phyloP scores from a whole-genome alignment of 2,329 filamentous ascomycete species.

The Paraphaeosphaeria sporulosa region DNA sequence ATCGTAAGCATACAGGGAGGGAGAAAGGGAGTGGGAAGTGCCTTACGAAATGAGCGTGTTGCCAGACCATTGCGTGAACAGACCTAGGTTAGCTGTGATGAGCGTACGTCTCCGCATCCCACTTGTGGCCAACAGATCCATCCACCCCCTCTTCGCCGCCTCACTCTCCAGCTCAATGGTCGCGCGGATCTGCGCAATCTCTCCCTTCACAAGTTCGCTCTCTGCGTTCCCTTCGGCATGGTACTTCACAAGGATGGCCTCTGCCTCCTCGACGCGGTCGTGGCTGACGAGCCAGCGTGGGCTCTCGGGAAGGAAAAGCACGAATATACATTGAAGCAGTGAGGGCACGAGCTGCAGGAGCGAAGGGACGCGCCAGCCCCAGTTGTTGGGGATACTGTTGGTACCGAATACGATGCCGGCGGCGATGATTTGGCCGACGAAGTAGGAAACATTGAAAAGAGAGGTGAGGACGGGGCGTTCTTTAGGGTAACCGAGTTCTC shows the following conservation, averaged over 20 bases:
- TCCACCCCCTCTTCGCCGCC: slow-evolving; percentile 59
- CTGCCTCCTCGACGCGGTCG: slow-evolving; percentile 67
- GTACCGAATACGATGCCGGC: slow-evolving; percentile 70
- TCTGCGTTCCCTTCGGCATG: slow-evolving; percentile 67
- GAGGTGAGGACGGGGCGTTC: slow-evolving; percentile 69
- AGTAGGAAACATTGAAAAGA: slow-evolving; percentile 72
- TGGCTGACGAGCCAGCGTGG: slow-evolving; percentile 70
- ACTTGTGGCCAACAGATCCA: slow-evolving; percentile 65
- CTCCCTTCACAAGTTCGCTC: slow-evolving; percentile 68
- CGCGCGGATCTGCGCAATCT: slow-evolving; percentile 69
- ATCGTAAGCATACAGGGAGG: not conserved
- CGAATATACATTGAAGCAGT: slow-evolving; percentile 65
- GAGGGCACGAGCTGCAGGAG: slow-evolving; percentile 68
- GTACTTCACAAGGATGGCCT: slow-evolving; percentile 65
- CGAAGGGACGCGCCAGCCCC: slow-evolving; percentile 71
- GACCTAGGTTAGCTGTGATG: slow-evolving; percentile 66
- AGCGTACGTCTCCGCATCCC: slow-evolving; percentile 69
- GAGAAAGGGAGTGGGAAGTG: not conserved
- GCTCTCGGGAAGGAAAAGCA: slow-evolving; percentile 67
- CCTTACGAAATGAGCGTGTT: slow-evolving; percentile 62
- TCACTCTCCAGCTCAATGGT: slow-evolving; percentile 65
- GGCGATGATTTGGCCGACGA: slow-evolving; percentile 62
- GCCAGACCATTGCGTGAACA: slow-evolving; percentile 72
- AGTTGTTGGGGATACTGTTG: slow-evolving; percentile 61
- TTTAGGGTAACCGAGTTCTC: slow-evolving; percentile 71